Percentiles rank a stretch among this genome's conserved stretches.
Evolutionary conservation across 176 grass and related monocot genomes (phyloP).

Genomic region (Elaeis guineensis): DNA sequence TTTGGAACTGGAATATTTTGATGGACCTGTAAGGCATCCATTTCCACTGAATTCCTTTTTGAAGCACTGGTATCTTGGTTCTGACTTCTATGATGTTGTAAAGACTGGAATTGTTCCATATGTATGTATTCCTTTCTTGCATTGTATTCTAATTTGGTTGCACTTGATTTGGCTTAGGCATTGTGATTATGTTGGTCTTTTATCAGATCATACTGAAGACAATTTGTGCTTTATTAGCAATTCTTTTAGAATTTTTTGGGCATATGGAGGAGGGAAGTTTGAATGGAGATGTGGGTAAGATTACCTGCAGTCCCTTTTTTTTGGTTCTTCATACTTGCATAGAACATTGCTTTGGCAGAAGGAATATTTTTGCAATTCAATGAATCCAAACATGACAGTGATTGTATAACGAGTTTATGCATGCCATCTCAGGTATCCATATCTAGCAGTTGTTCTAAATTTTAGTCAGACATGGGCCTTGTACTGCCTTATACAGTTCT

Average conservation of each 20-base stretch:
- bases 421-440: conserved; percentile 62
- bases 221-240: conserved; percentile 85
- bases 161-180: not conserved
- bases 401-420: not conserved
- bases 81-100: conserved; percentile 85
- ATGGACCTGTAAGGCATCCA: conserved; percentile 88
- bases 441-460: conserved; percentile 89
- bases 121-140: conserved; percentile 45
- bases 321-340: not conserved
- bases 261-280: conserved; percentile 96
- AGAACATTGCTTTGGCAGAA: too few species aligned
- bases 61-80: conserved; percentile 84
- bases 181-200: conserved; percentile 8
- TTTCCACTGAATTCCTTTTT: conserved; percentile 96
- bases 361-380: too few species aligned
- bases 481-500: conserved; percentile 97
- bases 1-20: conserved; percentile 71
- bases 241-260: conserved; percentile 67
- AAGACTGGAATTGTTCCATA: conserved; percentile 98
- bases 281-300: conserved; percentile 87
- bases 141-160: conserved; percentile 5
- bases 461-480: conserved; percentile 98
- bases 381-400: too few species aligned
- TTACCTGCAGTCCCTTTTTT: conserved; percentile 8
- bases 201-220: conserved; percentile 91